These are phyloP conservation scores for Irpex sp. DNA, from an alignment of 1,284 basidiomycete species.

Conservation along the genomic window DNA sequence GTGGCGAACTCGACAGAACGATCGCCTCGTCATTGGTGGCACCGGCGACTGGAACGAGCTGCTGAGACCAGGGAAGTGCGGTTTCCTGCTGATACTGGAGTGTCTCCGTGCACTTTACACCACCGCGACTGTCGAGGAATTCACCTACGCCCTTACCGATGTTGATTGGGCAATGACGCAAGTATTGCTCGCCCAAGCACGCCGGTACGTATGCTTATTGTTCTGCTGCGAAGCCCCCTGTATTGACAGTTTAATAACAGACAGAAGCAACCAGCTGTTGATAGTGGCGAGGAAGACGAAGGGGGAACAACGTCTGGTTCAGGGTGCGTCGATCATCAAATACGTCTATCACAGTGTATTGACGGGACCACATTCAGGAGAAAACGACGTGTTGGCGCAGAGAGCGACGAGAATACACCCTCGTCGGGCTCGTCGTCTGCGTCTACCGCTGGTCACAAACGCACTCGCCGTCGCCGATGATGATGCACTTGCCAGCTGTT, in stretches of 20 bases:
- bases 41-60: constrained; percentile 1
- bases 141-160: not conserved
- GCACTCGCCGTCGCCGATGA: too few relatives aligned
- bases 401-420: too few relatives aligned
- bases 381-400: too few relatives aligned
- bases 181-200: not conserved
- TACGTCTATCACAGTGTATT: too few relatives aligned
- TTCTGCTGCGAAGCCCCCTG: not conserved
- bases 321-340: too few relatives aligned
- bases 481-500: too few relatives aligned
- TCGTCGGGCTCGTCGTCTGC: too few relatives aligned
- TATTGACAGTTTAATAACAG: not conserved
- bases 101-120: not conserved
- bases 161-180: not conserved
- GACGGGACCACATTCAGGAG: too few relatives aligned
- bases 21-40: not conserved
- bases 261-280: not conserved
- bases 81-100: not conserved
- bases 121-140: not conserved
- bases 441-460: too few relatives aligned
- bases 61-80: not conserved
- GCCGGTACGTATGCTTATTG: not conserved
- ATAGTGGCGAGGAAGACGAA: not conserved
- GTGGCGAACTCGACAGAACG: not conserved
- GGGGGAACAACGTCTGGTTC: not conserved